Conservation (phyloP, 352 stramenopile species). For the Vaucheria bursata region DNA sequence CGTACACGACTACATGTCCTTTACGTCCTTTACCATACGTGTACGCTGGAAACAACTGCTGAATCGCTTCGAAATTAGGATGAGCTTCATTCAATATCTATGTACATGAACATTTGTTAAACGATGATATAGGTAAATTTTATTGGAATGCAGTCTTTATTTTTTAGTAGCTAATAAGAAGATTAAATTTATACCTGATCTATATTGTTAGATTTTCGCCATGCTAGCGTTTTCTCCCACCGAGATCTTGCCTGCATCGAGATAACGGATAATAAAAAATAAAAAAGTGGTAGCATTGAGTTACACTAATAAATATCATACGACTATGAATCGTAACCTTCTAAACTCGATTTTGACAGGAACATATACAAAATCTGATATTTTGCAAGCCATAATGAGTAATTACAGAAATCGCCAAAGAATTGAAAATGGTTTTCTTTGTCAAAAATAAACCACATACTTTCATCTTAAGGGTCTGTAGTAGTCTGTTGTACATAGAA, state of each 20-base stretch:
- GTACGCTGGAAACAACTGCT: constrained; percentile 34
- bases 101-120: background rate
- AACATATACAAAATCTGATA: no score
- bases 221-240: constrained; percentile 29
- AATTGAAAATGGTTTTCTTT: no score
- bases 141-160: background rate
- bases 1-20: constrained; percentile 41
- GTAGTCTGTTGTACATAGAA: no score
- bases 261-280: no score
- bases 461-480: no score
- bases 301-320: no score
- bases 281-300: no score
- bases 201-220: constrained; percentile 34
- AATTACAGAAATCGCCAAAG: no score
- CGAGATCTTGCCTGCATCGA: constrained; percentile 12
- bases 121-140: background rate
- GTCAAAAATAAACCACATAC: no score
- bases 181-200: constrained; percentile 1
- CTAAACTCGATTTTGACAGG: no score
- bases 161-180: background rate
- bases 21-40: constrained; percentile 12
- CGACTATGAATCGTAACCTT: no score
- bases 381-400: no score
- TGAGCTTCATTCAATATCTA: constrained; percentile 41
- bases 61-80: constrained; percentile 29